Percentiles rank a stretch among this genome's conserved stretches.
These are phyloP conservation scores for Hyphodiscus hymeniophilus DNA, from an alignment of 495 filamentous ascomycete genomes.

Conservation along the genomic window DNA sequence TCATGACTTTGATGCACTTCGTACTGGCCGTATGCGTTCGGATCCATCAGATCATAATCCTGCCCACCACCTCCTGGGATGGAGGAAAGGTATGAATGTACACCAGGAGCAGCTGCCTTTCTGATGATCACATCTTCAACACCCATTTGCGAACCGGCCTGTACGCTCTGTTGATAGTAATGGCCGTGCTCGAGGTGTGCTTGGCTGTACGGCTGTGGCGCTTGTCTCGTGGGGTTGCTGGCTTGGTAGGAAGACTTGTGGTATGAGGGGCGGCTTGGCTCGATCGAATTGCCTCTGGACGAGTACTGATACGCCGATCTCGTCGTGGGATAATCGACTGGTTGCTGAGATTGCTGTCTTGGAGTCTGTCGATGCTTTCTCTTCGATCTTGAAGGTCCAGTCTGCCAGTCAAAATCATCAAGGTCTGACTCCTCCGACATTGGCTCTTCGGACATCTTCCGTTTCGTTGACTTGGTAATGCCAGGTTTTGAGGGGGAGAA, in stretches of 20 bases:
- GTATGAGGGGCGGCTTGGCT: constrained; percentile 28
- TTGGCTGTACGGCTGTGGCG: constrained; percentile 47
- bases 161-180: constrained; percentile 55
- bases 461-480: constrained; percentile 33
- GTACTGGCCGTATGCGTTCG: constrained; percentile 7
- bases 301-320: constrained; percentile 21
- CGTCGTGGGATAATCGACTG: constrained; percentile 26
- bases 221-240: constrained; percentile 51
- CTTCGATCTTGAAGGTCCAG: constrained; percentile 24
- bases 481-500: constrained; percentile 78
- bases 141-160: constrained; percentile 27
- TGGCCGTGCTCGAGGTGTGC: constrained; percentile 38
- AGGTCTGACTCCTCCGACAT: constrained; percentile 36
- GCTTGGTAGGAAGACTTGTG: constrained; percentile 52
- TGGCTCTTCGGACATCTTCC: constrained; percentile 28
- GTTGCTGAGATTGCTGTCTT: constrained; percentile 13
- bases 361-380: constrained; percentile 25
- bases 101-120: constrained; percentile 32
- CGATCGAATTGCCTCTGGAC: constrained; percentile 26
- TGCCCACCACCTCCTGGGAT: constrained; percentile 19
- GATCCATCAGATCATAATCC: constrained; percentile 18
- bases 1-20: constrained; percentile 4
- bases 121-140: constrained; percentile 45
- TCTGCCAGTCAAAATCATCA: constrained; percentile 30
- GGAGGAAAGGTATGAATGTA: constrained; percentile 5